Conservation (phyloP, 1,139 yeast species). For the Suhomyces bolitotheri region DNA sequence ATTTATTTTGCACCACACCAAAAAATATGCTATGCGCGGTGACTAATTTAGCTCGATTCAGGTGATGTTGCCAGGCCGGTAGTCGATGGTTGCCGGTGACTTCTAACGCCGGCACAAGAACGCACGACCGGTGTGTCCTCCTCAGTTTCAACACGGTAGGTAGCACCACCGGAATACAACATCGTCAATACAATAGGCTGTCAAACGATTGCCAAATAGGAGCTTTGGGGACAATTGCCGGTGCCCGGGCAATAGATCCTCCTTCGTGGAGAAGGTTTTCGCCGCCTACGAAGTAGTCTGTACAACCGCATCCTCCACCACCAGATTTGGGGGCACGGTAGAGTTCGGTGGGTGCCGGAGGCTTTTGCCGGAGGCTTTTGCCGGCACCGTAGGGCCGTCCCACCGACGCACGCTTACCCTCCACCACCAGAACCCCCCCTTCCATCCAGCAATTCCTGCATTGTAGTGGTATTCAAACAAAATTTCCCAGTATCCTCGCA, state of each 20-base stretch:
- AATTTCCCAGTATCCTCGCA: background rate
- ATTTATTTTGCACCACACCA: background rate
- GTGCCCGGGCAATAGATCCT: background rate
- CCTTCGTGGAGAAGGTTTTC: background rate
- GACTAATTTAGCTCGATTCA: background rate
- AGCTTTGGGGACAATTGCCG: background rate
- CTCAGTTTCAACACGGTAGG: background rate
- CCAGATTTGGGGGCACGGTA: no score
- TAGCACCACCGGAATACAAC: background rate
- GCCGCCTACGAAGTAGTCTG: no score
- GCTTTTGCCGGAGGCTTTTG: background rate
- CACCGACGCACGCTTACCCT: background rate
- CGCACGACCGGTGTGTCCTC: background rate
- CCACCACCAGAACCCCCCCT: background rate
- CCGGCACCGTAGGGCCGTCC: background rate
- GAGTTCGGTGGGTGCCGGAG: no score
- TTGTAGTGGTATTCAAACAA: slow-evolving; percentile 2
- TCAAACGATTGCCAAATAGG: background rate
- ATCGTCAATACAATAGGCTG: background rate
- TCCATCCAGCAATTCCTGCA: background rate
- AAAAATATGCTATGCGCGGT: background rate
- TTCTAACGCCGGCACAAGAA: slow-evolving; percentile 1
- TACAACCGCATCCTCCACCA: no score
- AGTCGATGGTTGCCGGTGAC: background rate
- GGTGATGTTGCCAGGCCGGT: background rate